A percentile compares a stretch with the other conserved stretches of the same genome.
Conservation (phyloP, 2,329 filamentous ascomycete genomes). For the Fusarium albosuccineum region DNA sequence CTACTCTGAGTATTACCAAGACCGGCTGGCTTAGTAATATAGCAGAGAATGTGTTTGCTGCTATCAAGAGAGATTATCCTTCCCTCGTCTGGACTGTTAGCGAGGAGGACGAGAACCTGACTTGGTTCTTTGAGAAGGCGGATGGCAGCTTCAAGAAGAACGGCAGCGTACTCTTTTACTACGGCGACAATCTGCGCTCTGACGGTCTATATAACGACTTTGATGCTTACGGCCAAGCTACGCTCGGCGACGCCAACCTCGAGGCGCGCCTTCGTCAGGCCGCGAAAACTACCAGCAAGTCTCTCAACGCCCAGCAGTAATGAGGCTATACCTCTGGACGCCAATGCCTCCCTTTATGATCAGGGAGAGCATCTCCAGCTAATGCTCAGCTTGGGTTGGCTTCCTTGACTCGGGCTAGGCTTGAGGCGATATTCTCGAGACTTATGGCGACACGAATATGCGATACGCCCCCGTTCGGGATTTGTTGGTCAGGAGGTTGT, state of each 20-base stretch:
- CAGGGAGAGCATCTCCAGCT: no score
- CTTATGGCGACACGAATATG: no score
- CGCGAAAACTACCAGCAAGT: constrained; percentile 75
- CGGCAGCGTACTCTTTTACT: constrained; percentile 96
- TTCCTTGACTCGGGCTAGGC: no score
- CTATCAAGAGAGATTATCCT: constrained; percentile 93
- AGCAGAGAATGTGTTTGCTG: constrained; percentile 93
- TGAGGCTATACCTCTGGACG: no score
- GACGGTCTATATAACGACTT: constrained; percentile 88
- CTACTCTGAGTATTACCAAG: constrained; percentile 93
- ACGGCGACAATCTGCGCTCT: constrained; percentile 84
- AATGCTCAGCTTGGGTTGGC: no score
- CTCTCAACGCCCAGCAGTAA: constrained; percentile 51
- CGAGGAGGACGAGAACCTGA: constrained; percentile 94
- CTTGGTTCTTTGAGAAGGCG: constrained; percentile 98
- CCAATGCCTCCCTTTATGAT: no score
- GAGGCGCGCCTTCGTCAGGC: constrained; percentile 87
- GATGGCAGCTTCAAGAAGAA: constrained; percentile 89
- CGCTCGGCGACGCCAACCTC: constrained; percentile 91
- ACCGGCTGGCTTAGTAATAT: constrained; percentile 95
- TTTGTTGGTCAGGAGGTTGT: no score
- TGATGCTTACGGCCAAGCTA: constrained; percentile 82
- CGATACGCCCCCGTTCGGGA: no score
- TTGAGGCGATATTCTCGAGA: no score
- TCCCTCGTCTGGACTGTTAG: constrained; percentile 97